These are phyloP conservation scores for Arthrobotrys iridis DNA, from an alignment of 2,329 filamentous ascomycete genomes.

Conservation along the genomic window DNA sequence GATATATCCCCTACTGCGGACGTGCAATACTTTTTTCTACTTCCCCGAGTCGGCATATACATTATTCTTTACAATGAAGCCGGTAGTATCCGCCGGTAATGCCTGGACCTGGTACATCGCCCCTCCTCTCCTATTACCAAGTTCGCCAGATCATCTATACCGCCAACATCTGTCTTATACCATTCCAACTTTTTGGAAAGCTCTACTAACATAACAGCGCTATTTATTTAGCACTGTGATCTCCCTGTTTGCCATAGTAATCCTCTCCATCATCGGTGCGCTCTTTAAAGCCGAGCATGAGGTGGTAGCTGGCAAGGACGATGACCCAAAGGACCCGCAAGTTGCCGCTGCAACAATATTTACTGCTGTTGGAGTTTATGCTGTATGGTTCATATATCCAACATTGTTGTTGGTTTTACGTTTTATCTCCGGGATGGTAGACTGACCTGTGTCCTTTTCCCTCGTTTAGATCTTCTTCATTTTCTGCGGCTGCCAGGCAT, in stretches of 20 bases:
- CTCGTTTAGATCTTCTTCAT: conserved; percentile 79
- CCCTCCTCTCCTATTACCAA: conserved; percentile 6
- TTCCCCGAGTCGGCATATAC: neutral
- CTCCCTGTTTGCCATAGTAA: conserved; percentile 72
- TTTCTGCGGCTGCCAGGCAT: conserved; percentile 89
- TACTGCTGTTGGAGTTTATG: conserved; percentile 85
- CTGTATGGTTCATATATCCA: conserved; percentile 69
- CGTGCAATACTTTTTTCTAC: neutral
- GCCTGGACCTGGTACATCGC: conserved; percentile 88
- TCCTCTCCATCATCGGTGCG: conserved; percentile 72
- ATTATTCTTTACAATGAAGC: conserved; percentile 79
- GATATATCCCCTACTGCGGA: neutral
- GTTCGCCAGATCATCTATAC: conserved; percentile 55
- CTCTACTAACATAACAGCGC: too few species aligned
- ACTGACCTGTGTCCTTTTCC: neutral
- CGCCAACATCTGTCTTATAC: conserved; percentile 46
- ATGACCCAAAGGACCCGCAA: conserved; percentile 73
- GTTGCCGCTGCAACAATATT: conserved; percentile 86
- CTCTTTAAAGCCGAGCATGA: conserved; percentile 84
- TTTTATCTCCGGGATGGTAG: neutral
- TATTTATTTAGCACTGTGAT: conserved; percentile 72
- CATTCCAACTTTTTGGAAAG: conserved; percentile 44
- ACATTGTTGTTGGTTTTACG: neutral
- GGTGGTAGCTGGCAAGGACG: conserved; percentile 79
- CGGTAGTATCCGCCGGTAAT: conserved; percentile 87